These are phyloP conservation scores for Clarireedia hainanense DNA, from an alignment of 2,329 filamentous ascomycete species.

Conservation along the genomic window DNA sequence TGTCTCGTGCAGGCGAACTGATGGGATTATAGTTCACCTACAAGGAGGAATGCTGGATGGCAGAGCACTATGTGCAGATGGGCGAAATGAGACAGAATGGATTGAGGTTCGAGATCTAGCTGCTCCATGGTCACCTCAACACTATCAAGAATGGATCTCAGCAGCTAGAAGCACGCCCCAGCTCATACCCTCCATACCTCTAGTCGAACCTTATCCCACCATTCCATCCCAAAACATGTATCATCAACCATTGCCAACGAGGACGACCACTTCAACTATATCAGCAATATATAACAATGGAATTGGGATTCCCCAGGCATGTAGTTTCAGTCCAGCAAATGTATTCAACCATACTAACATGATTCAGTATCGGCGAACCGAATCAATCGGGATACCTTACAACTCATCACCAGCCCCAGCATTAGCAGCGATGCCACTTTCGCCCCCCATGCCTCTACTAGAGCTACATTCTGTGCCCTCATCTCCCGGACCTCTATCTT, in stretches of 20 bases:
- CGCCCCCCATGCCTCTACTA: too few species aligned
- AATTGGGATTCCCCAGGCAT: too few species aligned
- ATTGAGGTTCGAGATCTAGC: conserved; percentile 12
- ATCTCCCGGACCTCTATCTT: too few species aligned
- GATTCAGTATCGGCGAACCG: too few species aligned
- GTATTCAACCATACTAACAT: too few species aligned
- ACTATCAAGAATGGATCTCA: neutral
- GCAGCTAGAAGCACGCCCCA: neutral
- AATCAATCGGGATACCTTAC: too few species aligned
- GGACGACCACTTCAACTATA: neutral
- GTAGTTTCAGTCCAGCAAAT: too few species aligned
- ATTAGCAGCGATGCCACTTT: too few species aligned
- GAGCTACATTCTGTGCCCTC: too few species aligned
- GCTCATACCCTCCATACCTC: too few species aligned
- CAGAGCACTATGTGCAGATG: conserved; percentile 17
- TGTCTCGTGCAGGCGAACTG: neutral
- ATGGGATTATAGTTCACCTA: conserved; percentile 13
- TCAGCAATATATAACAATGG: neutral
- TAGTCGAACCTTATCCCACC: too few species aligned
- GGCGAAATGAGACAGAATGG: conserved; percentile 19
- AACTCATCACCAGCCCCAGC: too few species aligned
- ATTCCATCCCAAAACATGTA: neutral
- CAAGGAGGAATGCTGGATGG: conserved; percentile 16
- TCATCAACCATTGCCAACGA: neutral
- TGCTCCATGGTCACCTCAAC: neutral